A percentile compares a stretch with the other conserved stretches of the same genome.
Evolutionary conservation across 2,329 filamentous ascomycete species (phyloP).

Genomic region (Talaromyces sp.): DNA sequence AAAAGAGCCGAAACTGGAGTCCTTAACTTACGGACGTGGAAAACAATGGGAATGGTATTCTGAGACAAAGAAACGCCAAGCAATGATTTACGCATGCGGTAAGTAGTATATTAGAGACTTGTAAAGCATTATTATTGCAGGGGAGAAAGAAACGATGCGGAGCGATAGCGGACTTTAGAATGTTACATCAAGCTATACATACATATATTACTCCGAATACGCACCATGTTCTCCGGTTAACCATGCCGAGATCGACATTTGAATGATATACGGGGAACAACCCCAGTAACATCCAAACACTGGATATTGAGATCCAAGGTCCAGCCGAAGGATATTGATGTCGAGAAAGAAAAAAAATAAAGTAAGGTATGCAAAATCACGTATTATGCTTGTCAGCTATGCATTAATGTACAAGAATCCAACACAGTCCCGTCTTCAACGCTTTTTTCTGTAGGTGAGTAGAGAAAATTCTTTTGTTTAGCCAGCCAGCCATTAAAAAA

Average conservation of each 20-base stretch:
- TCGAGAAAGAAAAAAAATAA: background rate
- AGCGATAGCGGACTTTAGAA: too few species aligned
- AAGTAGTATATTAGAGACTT: background rate
- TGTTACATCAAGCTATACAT: too few species aligned
- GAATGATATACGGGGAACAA: too few species aligned
- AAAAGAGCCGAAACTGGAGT: too few species aligned
- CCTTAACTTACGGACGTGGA: background rate
- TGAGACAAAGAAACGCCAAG: background rate
- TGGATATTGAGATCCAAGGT: too few species aligned
- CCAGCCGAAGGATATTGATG: too few species aligned
- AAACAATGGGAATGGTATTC: background rate
- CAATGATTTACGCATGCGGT: background rate
- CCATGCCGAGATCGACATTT: too few species aligned
- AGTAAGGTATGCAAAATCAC: background rate
- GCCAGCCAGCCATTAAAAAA: background rate
- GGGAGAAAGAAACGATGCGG: too few species aligned
- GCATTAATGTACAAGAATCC: constrained; percentile 4
- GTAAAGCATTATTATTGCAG: too few species aligned
- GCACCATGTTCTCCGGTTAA: too few species aligned
- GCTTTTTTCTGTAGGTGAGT: constrained; percentile 1
- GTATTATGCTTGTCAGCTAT: constrained; percentile 2
- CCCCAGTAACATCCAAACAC: too few species aligned
- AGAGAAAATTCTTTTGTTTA: constrained; percentile 2
- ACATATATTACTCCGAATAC: too few species aligned
- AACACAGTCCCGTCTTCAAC: background rate